A percentile compares a stretch with the other conserved stretches of the same genome.
phyloP scores from a whole-genome alignment of 768 basidiomycete genomes.

The Fomitopsis serialis region DNA sequence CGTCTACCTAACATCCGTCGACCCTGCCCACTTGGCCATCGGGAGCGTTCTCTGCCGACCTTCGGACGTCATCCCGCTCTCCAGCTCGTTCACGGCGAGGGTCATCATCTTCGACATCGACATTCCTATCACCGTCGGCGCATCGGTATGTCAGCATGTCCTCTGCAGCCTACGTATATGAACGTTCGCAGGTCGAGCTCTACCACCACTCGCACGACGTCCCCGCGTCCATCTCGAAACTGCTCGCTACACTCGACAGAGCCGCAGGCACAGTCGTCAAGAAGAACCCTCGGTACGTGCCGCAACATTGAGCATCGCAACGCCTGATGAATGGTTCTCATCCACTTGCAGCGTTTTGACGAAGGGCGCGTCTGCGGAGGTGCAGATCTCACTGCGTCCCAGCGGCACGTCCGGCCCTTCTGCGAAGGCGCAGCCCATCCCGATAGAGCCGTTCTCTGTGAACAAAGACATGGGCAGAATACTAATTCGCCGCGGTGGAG shows the following conservation, averaged over 20 bases:
- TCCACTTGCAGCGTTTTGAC: conserved; percentile 60
- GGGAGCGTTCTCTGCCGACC: conserved; percentile 87
- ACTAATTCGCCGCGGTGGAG: conserved; percentile 80
- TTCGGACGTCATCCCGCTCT: conserved; percentile 67
- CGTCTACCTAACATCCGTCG: conserved; percentile 76
- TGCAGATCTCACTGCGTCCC: conserved; percentile 73
- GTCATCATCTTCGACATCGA: conserved; percentile 93
- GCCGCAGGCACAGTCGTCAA: conserved; percentile 68
- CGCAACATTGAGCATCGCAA: too few species aligned
- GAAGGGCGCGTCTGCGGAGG: conserved; percentile 81
- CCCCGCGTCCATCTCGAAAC: conserved; percentile 80
- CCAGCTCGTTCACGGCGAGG: conserved; percentile 73
- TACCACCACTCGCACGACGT: conserved; percentile 94
- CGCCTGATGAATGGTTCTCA: too few species aligned
- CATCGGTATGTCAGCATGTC: conserved; percentile 48
- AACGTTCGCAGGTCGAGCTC: conserved; percentile 65
- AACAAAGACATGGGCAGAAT: conserved; percentile 98
- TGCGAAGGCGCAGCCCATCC: conserved; percentile 52
- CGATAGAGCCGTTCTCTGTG: conserved; percentile 76
- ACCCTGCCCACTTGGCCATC: conserved; percentile 79
- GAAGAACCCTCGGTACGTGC: conserved; percentile 67
- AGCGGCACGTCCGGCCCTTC: conserved; percentile 43
- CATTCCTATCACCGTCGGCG: conserved; percentile 82
- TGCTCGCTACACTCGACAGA: conserved; percentile 77
- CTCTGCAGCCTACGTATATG: background rate